Conservation (phyloP, 2,329 filamentous ascomycete genomes). For the Magnaporthales sp. region DNA sequence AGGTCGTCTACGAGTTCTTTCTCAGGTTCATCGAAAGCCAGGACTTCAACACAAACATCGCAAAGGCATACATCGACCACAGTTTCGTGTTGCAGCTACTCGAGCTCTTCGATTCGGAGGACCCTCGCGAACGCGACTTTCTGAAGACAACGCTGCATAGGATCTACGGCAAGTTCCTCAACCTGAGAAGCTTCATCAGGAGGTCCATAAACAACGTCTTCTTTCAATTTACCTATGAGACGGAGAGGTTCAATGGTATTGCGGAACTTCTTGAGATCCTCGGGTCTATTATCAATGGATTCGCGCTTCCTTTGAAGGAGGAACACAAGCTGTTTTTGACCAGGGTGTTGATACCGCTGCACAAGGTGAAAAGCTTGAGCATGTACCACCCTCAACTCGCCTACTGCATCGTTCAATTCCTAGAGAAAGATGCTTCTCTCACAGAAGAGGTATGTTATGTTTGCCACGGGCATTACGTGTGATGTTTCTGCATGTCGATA, state of each 20-base stretch:
- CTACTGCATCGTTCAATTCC: conserved; percentile 97
- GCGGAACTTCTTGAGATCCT: conserved; percentile 94
- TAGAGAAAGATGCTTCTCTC: conserved; percentile 93
- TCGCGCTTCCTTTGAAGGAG: conserved; percentile 91
- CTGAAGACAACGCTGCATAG: conserved; percentile 95
- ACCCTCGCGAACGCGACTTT: conserved; percentile 92
- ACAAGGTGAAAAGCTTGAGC: conserved; percentile 98
- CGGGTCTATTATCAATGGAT: conserved; percentile 98
- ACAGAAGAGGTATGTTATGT: conserved; percentile 74
- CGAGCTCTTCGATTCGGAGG: conserved; percentile 98
- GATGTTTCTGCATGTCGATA: not conserved
- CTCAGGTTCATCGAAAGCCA: conserved; percentile 97
- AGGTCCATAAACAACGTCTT: conserved; percentile 99
- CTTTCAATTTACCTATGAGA: conserved; percentile 99
- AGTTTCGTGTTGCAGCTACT: conserved; percentile 92
- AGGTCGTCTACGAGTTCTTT: conserved; percentile 99
- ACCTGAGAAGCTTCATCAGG: conserved; percentile 92
- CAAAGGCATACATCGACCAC: conserved; percentile 97
- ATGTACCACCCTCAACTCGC: conserved; percentile 99
- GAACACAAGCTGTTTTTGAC: conserved; percentile 98
- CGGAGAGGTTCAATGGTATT: conserved; percentile 96
- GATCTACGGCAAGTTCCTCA: conserved; percentile 98
- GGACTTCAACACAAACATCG: conserved; percentile 99
- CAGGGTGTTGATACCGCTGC: conserved; percentile 80
- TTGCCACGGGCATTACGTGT: not conserved